Base-by-base conservation (phyloP, 2,329 filamentous ascomycete species). In the Diaporthe longicolla region DNA sequence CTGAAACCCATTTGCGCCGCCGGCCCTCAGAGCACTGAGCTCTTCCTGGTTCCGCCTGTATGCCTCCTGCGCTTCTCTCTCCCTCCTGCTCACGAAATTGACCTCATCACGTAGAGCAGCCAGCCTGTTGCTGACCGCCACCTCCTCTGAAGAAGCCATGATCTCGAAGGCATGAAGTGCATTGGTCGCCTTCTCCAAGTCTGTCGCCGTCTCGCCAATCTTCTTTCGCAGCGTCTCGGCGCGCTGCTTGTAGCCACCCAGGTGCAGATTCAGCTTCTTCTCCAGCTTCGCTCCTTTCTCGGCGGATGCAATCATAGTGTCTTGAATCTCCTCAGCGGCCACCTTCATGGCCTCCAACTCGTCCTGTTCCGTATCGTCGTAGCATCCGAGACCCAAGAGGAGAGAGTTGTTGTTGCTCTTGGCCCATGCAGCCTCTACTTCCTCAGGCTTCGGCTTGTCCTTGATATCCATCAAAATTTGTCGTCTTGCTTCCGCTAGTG, bases 241-340 rank as follows among this genome's bases (percentile, higher is more conserved):
- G 43, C 97, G 93, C 78, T 95, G 92, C 82, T 95, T 92, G 84
- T 99, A 99, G 19, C 97, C 97, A 32, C 95, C 95, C 3, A 97
- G 91, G 79, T 97, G 93, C 71, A 97, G 87, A 0, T 89, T 88
- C n/a, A 99, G 89, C 84, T 97, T 98, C 89, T 98, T 98, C 84
- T 98, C 95, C 1, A 97, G 86, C 83, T 96, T 97, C 81, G 95
- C 94, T 71, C 94, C 94, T 73, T 92, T 89, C 78, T 96, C 92
- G 3, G 95, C 97, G 0, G 92, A 91, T 3, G 89, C 86, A 78
- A 94, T 89, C 76, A 98, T 93, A 10, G 89, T 87, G 61, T 94
- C 90, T 83, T 97, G 93, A 1, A 95, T 89, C 59, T 88, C 88
- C 76, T 97, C 92, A 77, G 98, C 97, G 2, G 94, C 91, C 77